These are phyloP conservation scores for Aspergillus amoenus DNA, from an alignment of 2,329 filamentous ascomycete genomes.

Conservation along the genomic window DNA sequence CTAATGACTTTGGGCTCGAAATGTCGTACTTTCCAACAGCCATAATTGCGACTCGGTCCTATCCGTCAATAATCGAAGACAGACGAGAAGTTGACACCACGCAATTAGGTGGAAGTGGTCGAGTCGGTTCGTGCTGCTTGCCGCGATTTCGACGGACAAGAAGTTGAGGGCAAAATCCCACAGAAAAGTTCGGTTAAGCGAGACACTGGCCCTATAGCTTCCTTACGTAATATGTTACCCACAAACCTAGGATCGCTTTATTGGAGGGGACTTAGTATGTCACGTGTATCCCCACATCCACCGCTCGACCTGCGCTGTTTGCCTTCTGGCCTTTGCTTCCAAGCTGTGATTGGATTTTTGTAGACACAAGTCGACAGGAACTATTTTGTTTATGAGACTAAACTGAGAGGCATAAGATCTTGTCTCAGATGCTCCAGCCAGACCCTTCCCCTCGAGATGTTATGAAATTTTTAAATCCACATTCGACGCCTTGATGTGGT, in stretches of 20 bases:
- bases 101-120: constrained; percentile 39
- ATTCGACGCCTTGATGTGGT: too few relatives aligned
- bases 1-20: constrained; percentile 4
- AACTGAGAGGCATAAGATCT: too few relatives aligned
- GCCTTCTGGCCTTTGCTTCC: too few relatives aligned
- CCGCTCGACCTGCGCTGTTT: too few relatives aligned
- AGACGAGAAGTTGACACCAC: constrained; percentile 44
- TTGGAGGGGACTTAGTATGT: neutral
- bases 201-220: constrained; percentile 35
- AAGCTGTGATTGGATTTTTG: too few relatives aligned
- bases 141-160: constrained; percentile 33
- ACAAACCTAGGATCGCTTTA: constrained; percentile 12
- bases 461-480: too few relatives aligned
- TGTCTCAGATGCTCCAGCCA: too few relatives aligned
- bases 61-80: constrained; percentile 42
- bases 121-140: constrained; percentile 34
- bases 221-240: constrained; percentile 31
- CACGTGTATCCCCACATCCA: neutral
- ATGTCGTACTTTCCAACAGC: constrained; percentile 74
- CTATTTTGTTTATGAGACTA: too few relatives aligned
- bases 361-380: too few relatives aligned
- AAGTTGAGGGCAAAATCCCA: constrained; percentile 43
- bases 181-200: constrained; percentile 48
- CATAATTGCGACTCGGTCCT: constrained; percentile 65
- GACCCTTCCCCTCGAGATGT: too few relatives aligned